Evolutionary conservation across 805 yeast genomes (phyloP), one percentile per base, ranked within the genome.

Genomic region (Candida silvicultrix): DNA sequence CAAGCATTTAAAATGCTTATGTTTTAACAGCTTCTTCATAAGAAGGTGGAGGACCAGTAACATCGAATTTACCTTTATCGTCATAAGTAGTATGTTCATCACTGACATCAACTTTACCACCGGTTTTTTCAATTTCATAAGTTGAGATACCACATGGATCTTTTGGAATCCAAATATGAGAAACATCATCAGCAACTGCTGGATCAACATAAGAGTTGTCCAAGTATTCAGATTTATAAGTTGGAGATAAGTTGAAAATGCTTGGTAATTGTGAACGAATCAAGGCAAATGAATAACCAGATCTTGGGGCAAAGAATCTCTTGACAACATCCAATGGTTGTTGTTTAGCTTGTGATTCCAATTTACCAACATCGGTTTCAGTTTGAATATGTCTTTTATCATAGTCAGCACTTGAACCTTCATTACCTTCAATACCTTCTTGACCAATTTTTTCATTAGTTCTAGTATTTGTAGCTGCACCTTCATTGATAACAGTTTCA

Each of bases 11-110:
- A 23, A 23, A 23, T 23, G n/a, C 15, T 18, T 34, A 34, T 18
- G 21, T 21, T 28, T 50, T 50, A 7, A 54, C 43, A 15, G 41
- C 52, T 15, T 70, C 75, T 55, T 78, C 83, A 60, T 78, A 85
- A 42, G 77, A 77, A 4, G 94, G 94, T 43, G 94, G 94, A 44
- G 80, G 77, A 36, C 84, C 87, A 23, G 75, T 68, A 54, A 71
- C 81, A 7, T 60, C 62, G 19, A 75, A 64, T 44, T 69, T 69
- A 38, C 80, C 82, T 67, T 81, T 78, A 40, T 79, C 88, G 53
- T 79, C 73, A 50, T 70, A 75, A 5, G 65, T 61, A 6, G 94
- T 81, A 53, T 77, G 71, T 16, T 69, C 80, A 57, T 84, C 83
- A 37, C 71, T 66, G 7, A 81, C 81, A 48, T 71, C 71, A 21